Base-by-base conservation (phyloP, 2,329 filamentous ascomycete genomes). In the Epichloe brachyelytri region DNA sequence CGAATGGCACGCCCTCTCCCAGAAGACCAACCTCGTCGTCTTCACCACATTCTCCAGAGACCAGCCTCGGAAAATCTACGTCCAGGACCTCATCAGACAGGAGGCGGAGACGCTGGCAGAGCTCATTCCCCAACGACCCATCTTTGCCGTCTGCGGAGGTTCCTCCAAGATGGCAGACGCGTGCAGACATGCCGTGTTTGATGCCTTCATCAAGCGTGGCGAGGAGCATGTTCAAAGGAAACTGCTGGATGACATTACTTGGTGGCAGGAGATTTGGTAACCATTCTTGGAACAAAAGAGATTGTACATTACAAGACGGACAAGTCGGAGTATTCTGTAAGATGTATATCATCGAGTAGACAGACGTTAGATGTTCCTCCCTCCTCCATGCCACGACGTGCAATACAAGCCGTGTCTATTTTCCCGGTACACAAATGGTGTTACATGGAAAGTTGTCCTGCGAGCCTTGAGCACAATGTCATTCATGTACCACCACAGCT, bases 191-290 rank as follows among this genome's bases (percentile, higher is more conserved):
- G 77, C 77, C 2, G 66, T 82, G 11, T 68, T 71, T 41, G 75
- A 78, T 44, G 71, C 68, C 1, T 71, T 76, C 55, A 65, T 73
- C 2, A 59, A 66, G 8, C 67, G 68, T 10, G 59, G 59, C 3
- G 59, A 67, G 11, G 59, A 66, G n/a, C 68, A 68, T 30, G 59
- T 63, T 50, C 71, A 73, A 1, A 70, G 72, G 58, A 60, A 56
- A 49, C 56, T 62, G 34, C 62, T 71, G 46, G 60, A 62, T 1
- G 59, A 57, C 6, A 55, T 71, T 43, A 70, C 65, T 7, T 74
- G 73, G 63, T 80, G 77, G 74, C 76, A 81, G 62, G 78, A 82
- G 62, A 79, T 78, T 26, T 82, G 78, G 78, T 81, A 62, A 11
- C 26, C 26, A 30, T 30, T 4, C 26, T 30, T 30, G 0, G 26